Base-by-base conservation (phyloP, 192 early-diverging fungal species). In the Podila horticola region DNA sequence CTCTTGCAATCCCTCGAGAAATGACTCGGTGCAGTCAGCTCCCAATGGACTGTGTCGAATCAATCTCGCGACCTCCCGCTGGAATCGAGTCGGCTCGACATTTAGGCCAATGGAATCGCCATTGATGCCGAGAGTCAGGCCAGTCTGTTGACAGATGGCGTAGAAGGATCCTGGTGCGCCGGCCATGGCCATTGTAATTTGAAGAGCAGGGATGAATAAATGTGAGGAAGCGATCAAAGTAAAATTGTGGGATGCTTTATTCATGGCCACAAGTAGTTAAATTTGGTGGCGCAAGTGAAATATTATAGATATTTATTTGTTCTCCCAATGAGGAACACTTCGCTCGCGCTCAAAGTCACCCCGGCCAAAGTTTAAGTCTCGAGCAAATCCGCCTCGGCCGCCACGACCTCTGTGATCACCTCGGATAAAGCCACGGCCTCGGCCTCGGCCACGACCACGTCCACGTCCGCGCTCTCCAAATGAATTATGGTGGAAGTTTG, bases 1-100 rank as follows among this genome's bases (percentile, higher is more conserved):
- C 10, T 82, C 79, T 61, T 75, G 79, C 48, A 85, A 62, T 3
- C 72, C 73, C 20, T 82, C 67, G 5, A 82, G 63, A 66, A 85
- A 85, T 17, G 48, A 58, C 24, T 82, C 75, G 24, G 63, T 45
- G 19, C 71, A 64, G 34, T 38, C 41, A n/a, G 58, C 26, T 17
- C 26, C 66, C 28, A 66, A 60, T 28, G 60, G 55, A 3, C 60
- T 28, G 12, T 71, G 65, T 22, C 67, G 66, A 69, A 81, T 65
- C 1, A 73, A 61, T 33, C 77, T 33, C 10, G 66, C 61, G 10
- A 49, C 58, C 5, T 81, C 77, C 9, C 77, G 50, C 17, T 81
- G 77, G 58, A 81, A 81, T 59, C 71, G 66, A 29, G 66, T 31
- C 3, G 67, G 71, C 19, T 81, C 77, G 17, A 66, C 71, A 34